Percentiles rank a stretch among this genome's conserved stretches.
Evolutionary conservation across 768 basidiomycete genomes (phyloP).

Genomic region (Tylopilus felleus): DNA sequence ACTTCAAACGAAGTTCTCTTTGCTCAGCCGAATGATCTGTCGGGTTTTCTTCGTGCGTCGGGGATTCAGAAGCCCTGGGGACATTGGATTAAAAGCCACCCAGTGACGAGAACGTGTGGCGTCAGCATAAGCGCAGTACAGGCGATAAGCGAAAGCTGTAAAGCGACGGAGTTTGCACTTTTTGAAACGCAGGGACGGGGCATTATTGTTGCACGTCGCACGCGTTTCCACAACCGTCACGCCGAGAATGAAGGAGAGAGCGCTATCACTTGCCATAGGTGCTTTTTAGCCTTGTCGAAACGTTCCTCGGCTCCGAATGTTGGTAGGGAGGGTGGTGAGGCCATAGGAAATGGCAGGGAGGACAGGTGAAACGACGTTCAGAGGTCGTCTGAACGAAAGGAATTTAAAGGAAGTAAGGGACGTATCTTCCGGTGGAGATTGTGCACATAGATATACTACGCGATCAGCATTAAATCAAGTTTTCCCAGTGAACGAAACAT

Average conservation of each 20-base stretch:
- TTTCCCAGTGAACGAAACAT: conserved; percentile 35
- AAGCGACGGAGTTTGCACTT: conserved; percentile 15
- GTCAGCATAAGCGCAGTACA: conserved; percentile 26
- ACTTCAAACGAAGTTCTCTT: conserved; percentile 14
- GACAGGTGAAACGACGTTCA: conserved; percentile 26
- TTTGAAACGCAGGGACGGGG: conserved; percentile 9
- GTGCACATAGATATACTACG: conserved; percentile 40
- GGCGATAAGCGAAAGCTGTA: conserved; percentile 22
- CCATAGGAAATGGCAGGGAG: conserved; percentile 18
- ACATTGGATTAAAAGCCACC: conserved; percentile 19
- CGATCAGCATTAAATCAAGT: conserved; percentile 37
- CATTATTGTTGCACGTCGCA: conserved; percentile 13
- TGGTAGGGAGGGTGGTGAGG: conserved; percentile 22
- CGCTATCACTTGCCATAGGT: conserved; percentile 30
- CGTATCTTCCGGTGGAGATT: conserved; percentile 34
- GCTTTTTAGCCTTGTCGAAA: conserved; percentile 36
- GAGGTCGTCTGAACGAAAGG: conserved; percentile 23
- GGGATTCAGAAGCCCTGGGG: conserved; percentile 31
- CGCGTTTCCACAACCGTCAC: conserved; percentile 3
- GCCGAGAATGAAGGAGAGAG: conserved; percentile 5
- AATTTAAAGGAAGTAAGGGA: conserved; percentile 31
- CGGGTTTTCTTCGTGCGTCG: conserved; percentile 20
- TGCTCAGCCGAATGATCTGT: conserved; percentile 12
- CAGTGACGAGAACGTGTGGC: conserved; percentile 28
- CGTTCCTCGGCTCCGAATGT: conserved; percentile 27